Conservation (phyloP, 169 alveolate genomes). For the Plasmodium inui region DNA sequence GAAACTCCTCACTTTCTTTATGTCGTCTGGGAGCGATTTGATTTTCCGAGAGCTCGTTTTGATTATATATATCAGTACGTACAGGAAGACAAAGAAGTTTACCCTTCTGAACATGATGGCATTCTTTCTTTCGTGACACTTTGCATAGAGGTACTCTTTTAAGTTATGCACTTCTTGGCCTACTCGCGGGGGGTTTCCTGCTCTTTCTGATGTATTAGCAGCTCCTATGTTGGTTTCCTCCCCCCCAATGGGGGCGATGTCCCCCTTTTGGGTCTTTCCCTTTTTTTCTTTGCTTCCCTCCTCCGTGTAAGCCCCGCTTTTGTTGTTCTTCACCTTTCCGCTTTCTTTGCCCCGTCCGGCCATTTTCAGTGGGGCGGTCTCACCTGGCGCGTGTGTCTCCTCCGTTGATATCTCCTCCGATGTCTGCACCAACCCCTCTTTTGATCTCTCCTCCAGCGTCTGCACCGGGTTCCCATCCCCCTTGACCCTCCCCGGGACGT, state of each 20-base stretch:
- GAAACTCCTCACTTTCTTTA: conserved; percentile 47
- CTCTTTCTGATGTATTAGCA: background rate
- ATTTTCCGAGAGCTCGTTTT: conserved; percentile 64
- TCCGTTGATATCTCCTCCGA: background rate
- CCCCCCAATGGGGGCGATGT: background rate
- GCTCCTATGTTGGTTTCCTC: background rate
- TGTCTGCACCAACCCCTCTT: background rate
- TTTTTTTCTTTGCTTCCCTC: background rate
- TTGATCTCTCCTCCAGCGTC: background rate
- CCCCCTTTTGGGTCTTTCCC: background rate
- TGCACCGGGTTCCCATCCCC: no score
- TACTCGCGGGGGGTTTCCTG: background rate
- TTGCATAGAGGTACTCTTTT: conserved; percentile 45
- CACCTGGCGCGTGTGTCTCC: background rate
- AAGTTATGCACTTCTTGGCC: conserved; percentile 12
- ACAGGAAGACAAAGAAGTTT: conserved; percentile 46
- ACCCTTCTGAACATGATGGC: conserved; percentile 59
- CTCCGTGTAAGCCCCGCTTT: background rate
- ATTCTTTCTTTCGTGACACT: conserved; percentile 14
- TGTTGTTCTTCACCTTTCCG: background rate
- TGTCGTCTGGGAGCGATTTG: conserved; percentile 26
- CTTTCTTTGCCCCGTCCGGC: background rate
- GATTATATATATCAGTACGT: conserved; percentile 35
- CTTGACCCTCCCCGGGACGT: background rate
- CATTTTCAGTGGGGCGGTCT: background rate